Evolutionary conservation across 1,139 yeast genomes (phyloP).

Genomic region (Arxiozyma bovina): DNA sequence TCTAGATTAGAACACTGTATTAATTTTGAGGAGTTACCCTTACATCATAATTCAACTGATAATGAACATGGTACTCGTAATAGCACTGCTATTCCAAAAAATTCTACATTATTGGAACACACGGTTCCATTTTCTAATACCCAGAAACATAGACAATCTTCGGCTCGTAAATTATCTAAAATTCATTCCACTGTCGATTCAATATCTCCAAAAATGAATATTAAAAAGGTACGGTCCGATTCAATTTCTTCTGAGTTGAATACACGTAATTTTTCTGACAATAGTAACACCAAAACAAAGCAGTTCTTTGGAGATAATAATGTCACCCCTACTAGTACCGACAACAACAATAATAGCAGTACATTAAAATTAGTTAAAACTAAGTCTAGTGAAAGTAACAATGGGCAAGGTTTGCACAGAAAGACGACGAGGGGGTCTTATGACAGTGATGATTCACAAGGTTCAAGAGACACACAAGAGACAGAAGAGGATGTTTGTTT

Average conservation of each 20-base stretch:
- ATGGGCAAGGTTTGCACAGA: slow-evolving; percentile 9
- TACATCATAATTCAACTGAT: not conserved
- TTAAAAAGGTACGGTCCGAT: slow-evolving; percentile 4
- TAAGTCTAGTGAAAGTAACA: slow-evolving; percentile 8
- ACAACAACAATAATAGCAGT: not conserved
- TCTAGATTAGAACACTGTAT: slow-evolving; percentile 17
- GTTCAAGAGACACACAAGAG: slow-evolving; percentile 66
- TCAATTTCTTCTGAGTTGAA: slow-evolving; percentile 3
- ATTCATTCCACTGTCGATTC: slow-evolving; percentile 1
- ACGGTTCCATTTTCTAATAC: slow-evolving; percentile 10
- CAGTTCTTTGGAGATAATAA: not conserved
- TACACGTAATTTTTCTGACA: not conserved
- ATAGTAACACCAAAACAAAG: not conserved
- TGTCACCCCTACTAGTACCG: not conserved
- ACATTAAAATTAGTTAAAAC: slow-evolving; percentile 9
- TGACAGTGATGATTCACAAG: slow-evolving; percentile 66
- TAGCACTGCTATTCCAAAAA: not conserved
- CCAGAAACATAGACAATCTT: slow-evolving; percentile 5
- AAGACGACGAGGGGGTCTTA: slow-evolving; percentile 30
- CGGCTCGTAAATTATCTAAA: slow-evolving; percentile 2
- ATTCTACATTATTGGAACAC: not conserved
- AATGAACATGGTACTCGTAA: not conserved
- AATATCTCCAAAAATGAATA: slow-evolving; percentile 1
- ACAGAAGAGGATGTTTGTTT: slow-evolving; percentile 97
- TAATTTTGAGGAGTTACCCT: not conserved